A percentile compares a stretch with the other conserved stretches of the same genome.
Conservation (phyloP, 1,284 basidiomycete genomes). For the Hortiboletus rubellus region DNA sequence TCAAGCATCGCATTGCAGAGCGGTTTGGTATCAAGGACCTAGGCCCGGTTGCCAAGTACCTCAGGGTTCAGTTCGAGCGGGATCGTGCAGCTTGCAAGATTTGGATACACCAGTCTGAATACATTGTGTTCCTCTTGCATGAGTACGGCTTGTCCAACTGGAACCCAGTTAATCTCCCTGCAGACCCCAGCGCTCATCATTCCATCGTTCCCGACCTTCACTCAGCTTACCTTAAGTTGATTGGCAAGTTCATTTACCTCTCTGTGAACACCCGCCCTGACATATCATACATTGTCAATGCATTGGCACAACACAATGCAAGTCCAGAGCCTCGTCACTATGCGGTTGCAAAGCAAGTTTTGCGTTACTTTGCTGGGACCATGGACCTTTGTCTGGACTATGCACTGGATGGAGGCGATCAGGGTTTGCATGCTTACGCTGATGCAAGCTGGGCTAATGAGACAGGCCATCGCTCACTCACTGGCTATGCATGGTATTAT, state of each 20-base stretch:
- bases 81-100: fast-evolving
- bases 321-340: not conserved
- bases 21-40: not conserved
- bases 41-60: too few relatives aligned
- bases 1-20: too few relatives aligned
- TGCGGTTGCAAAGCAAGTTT: not conserved
- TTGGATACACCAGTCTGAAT: not conserved
- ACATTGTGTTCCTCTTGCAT: not conserved
- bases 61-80: not conserved
- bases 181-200: not conserved
- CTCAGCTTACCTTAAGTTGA: not conserved
- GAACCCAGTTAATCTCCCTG: not conserved
- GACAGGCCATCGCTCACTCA: not conserved
- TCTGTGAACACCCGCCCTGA: not conserved
- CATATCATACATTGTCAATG: not conserved
- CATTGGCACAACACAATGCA: not conserved
- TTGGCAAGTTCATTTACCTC: constrained; percentile 1
- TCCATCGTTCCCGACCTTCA: not conserved
- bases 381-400: not conserved
- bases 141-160: not conserved
- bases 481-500: not conserved
- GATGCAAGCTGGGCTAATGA: not conserved
- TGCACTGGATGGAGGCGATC: not conserved
- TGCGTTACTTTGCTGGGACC: not conserved
- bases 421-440: not conserved